Evolutionary conservation across 1,139 yeast species (phyloP), one percentile per base, ranked within the genome.

Genomic region (Saccharomyces hybrid): DNA sequence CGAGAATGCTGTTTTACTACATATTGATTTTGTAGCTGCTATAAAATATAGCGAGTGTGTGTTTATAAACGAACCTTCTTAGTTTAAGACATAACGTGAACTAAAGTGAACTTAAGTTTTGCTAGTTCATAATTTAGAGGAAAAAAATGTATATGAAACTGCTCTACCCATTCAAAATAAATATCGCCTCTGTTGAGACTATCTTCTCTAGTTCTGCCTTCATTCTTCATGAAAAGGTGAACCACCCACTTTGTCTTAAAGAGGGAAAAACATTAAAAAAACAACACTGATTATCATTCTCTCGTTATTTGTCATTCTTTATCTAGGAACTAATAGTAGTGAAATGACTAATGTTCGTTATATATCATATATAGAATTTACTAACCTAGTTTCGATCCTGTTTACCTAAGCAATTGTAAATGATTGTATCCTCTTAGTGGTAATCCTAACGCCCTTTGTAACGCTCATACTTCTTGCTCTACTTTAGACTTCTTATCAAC

Each of bases 401-500:
- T 24, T 24, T 24, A 24, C 2, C 2, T 24, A 24, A 24, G 26
- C 4, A 24, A 38, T 9, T 12, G 16, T 34, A 38, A 8, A 5
- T 2, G 4, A 38, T 19, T 38, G 11, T 21, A 3, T 19, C 50
- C 11, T 14, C 42, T 3, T 32, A 19, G 29, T 19, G 11, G 27
- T 48, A 1, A 31, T 48, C 3, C 7, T 14, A 26, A 14, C 16
- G 9, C 42, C 6, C 21, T 3, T 9, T 19, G n/a, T 16, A 21
- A 19, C 26, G 9, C 24, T 26, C 16, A 31, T 16, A 11, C 21
- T 48, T 31, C 26, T 34, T 32, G 32, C n/a, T 49, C 47, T 4
- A 14, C 14, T 29, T 52, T 57, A 5, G 53, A 27, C 19, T 47
- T 54, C 28, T 58, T 58, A 9, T 58, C 60, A 31, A 50, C 31